A percentile compares a stretch with the other conserved stretches of the same genome.
phyloP scores from a whole-genome alignment of 164 flowering plant genomes.

The Taxillus chinensis region DNA sequence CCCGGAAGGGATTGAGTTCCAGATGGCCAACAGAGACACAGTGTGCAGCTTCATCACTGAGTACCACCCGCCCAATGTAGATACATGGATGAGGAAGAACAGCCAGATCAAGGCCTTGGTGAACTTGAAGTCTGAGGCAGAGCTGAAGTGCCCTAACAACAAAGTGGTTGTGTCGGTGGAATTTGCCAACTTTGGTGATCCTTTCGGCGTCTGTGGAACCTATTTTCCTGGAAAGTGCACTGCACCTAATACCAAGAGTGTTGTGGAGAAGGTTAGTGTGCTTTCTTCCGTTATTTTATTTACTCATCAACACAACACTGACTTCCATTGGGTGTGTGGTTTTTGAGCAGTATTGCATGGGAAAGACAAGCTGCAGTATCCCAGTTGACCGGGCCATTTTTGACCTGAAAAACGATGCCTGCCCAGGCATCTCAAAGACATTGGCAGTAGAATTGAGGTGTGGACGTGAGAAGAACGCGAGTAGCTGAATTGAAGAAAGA shows the following conservation, averaged over 20 bases:
- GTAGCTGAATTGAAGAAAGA: background rate
- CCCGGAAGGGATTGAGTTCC: slow-evolving; percentile 31
- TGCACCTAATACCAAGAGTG: slow-evolving; percentile 20
- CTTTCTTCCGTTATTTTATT: background rate
- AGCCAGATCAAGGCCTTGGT: slow-evolving; percentile 20
- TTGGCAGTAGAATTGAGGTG: slow-evolving; percentile 64
- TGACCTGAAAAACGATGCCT: slow-evolving; percentile 20
- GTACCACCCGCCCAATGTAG: slow-evolving; percentile 38
- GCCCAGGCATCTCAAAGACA: slow-evolving; percentile 35
- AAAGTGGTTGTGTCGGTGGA: slow-evolving; percentile 40
- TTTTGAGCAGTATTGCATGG: slow-evolving; percentile 55
- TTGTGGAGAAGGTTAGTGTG: slow-evolving; percentile 44
- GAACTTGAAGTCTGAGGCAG: slow-evolving; percentile 27
- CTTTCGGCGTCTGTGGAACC: slow-evolving; percentile 55
- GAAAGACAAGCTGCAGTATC: slow-evolving; percentile 37
- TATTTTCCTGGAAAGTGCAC: slow-evolving; percentile 41
- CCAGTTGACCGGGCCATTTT: slow-evolving; percentile 28
- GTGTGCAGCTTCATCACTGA: slow-evolving; percentile 57
- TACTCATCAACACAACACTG: background rate
- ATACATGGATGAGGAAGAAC: slow-evolving; percentile 35
- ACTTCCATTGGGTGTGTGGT: background rate
- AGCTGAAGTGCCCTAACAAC: slow-evolving; percentile 43
- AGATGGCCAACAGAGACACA: slow-evolving; percentile 46
- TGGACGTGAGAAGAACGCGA: slow-evolving; percentile 1
- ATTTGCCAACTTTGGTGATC: slow-evolving; percentile 72